phyloP scores from a whole-genome alignment of 495 filamentous ascomycete genomes.

The Neurospora hispaniola region DNA sequence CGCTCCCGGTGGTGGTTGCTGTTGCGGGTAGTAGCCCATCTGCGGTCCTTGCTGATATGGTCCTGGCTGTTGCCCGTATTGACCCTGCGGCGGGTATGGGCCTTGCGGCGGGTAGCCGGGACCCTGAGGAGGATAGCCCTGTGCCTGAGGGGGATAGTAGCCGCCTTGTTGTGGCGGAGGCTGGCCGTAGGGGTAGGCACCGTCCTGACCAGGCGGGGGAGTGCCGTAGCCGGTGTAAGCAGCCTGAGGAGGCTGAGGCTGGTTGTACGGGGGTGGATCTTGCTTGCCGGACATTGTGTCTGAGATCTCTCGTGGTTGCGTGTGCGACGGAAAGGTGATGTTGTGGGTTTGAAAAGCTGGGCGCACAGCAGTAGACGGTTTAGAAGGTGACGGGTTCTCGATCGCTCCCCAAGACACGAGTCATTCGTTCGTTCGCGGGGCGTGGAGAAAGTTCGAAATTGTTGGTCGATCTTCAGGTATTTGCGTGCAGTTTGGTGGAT shows the following conservation, averaged over 20 bases:
- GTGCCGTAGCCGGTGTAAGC: slow-evolving; percentile 7
- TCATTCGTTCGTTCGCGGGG: background rate
- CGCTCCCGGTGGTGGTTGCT: slow-evolving; percentile 10
- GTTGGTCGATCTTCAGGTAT: background rate
- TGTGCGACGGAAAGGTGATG: background rate
- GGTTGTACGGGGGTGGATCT: slow-evolving; percentile 1
- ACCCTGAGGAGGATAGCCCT: background rate
- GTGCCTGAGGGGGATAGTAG: background rate
- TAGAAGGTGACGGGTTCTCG: background rate
- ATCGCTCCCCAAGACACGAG: background rate
- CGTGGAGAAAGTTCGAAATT: background rate
- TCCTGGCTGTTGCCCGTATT: slow-evolving; percentile 13
- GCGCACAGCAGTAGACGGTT: background rate
- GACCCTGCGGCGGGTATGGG: background rate
- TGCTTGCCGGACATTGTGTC: slow-evolving; percentile 1
- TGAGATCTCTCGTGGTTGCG: background rate
- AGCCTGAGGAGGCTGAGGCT: slow-evolving; percentile 8
- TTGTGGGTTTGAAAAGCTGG: background rate
- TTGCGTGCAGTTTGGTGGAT: background rate
- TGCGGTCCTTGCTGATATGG: slow-evolving; percentile 27
- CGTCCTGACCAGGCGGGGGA: background rate
- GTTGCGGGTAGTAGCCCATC: slow-evolving; percentile 33
- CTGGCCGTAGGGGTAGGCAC: background rate
- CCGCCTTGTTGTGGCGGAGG: background rate
- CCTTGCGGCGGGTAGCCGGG: background rate